Conservation (phyloP, 768 basidiomycete genomes). For the Kwoniella sp. region DNA sequence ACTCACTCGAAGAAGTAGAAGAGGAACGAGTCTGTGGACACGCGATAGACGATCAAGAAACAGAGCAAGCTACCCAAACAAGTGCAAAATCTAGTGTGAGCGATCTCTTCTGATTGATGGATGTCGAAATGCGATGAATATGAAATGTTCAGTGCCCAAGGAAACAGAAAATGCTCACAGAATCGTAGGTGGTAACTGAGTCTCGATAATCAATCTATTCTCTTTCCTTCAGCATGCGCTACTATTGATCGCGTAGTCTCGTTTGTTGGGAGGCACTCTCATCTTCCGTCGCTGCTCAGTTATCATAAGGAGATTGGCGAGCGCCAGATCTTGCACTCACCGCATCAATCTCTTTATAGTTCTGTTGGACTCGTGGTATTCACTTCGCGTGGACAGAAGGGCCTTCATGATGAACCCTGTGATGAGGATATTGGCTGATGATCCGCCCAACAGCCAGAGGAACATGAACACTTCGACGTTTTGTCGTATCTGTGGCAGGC, state of each 20-base stretch:
- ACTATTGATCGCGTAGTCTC: no score
- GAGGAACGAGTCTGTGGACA: neutral
- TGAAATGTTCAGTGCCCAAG: no score
- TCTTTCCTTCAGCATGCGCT: no score
- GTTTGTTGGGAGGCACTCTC: no score
- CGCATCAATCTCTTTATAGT: conserved; percentile 2
- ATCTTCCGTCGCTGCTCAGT: no score
- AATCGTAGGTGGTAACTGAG: conserved; percentile 13
- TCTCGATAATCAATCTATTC: conserved; percentile 14
- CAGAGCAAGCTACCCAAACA: conserved; percentile 1
- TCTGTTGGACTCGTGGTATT: conserved; percentile 1
- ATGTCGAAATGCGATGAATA: no score
- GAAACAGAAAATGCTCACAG: no score
- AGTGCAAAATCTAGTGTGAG: neutral
- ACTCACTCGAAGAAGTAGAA: conserved; percentile 11
- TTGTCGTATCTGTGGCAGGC: neutral
- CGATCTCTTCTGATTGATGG: neutral
- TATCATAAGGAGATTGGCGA: no score
- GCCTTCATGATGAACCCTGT: conserved; percentile 10
- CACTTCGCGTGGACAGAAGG: conserved; percentile 5
- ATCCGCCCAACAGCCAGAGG: conserved; percentile 6
- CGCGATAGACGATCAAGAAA: conserved; percentile 8
- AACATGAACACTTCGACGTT: conserved; percentile 7
- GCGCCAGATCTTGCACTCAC: conserved; percentile 2
- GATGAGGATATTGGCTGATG: conserved; percentile 10